A percentile compares a stretch with the other conserved stretches of the same genome.
phyloP scores from a whole-genome alignment of 495 filamentous ascomycete genomes.

The Glarea lozoyensis region DNA sequence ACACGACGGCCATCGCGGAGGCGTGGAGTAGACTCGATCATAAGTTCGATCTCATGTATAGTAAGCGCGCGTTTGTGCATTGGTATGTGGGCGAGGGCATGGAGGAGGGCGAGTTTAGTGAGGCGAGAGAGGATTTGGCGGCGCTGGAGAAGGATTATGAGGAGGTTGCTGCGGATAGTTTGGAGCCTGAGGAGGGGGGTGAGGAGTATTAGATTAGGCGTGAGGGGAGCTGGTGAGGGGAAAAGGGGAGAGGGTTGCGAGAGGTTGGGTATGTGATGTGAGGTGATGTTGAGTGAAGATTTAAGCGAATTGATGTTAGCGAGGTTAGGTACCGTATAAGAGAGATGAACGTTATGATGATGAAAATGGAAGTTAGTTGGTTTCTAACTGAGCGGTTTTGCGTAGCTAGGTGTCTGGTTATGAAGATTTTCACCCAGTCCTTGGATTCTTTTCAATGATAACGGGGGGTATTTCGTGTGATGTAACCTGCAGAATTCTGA shows the following conservation, averaged over 20 bases:
- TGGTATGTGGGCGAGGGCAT: slow-evolving; percentile 96
- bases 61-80: slow-evolving; percentile 89
- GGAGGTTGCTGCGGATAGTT: slow-evolving; percentile 71
- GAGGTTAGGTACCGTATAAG: neutral
- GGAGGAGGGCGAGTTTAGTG: slow-evolving; percentile 91
- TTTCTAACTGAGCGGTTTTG: no score
- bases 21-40: slow-evolving; percentile 83
- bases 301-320: no score
- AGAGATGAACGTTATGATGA: neutral
- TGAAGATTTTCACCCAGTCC: no score
- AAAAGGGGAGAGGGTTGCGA: no score
- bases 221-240: no score
- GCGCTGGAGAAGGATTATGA: slow-evolving; percentile 89
- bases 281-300: no score
- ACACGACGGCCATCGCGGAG: slow-evolving; percentile 86
- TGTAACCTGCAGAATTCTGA: no score
- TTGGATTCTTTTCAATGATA: no score
- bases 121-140: slow-evolving; percentile 83
- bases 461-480: no score
- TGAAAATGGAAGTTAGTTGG: no score
- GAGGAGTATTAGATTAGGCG: slow-evolving; percentile 57
- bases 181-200: slow-evolving; percentile 48
- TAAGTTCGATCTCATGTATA: slow-evolving; percentile 97
- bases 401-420: no score
- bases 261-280: no score